Conservation (phyloP, 495 filamentous ascomycete species). For the Schizothecium vesticola region DNA sequence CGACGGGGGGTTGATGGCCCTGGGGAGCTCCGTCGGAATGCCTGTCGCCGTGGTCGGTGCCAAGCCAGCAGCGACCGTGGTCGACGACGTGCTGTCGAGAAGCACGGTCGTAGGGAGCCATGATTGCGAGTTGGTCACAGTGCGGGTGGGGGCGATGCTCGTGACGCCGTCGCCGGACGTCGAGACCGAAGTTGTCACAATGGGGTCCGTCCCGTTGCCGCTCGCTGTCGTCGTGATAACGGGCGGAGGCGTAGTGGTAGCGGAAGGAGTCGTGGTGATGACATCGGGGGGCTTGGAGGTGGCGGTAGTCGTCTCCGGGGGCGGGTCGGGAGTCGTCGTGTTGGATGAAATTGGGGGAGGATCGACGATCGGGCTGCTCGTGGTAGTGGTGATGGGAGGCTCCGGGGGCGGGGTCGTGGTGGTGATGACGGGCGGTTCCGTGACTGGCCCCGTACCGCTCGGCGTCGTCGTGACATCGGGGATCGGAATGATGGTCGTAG, state of each 20-base stretch:
- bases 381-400: neutral
- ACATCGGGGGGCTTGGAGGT: neutral
- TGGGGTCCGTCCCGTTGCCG: neutral
- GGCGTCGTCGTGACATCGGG: neutral
- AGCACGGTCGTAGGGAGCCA: constrained; percentile 44
- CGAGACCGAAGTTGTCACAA: neutral
- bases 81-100: constrained; percentile 32
- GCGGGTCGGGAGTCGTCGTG: neutral
- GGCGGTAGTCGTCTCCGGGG: neutral
- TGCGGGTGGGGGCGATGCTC: constrained; percentile 31
- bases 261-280: neutral
- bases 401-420: neutral
- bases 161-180: constrained; percentile 24
- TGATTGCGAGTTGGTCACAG: constrained; percentile 35
- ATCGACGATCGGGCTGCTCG: neutral
- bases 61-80: constrained; percentile 20
- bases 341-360: neutral
- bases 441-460: neutral
- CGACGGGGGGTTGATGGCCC: constrained; percentile 61
- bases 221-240: neutral
- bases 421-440: neutral
- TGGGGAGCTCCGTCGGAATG: constrained; percentile 61
- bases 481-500: neutral
- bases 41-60: constrained; percentile 35
- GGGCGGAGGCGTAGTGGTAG: neutral